Percentiles rank a stretch among this genome's conserved stretches.
phyloP scores from a whole-genome alignment of 2,329 filamentous ascomycete genomes.

The Sporothrix luriei region DNA sequence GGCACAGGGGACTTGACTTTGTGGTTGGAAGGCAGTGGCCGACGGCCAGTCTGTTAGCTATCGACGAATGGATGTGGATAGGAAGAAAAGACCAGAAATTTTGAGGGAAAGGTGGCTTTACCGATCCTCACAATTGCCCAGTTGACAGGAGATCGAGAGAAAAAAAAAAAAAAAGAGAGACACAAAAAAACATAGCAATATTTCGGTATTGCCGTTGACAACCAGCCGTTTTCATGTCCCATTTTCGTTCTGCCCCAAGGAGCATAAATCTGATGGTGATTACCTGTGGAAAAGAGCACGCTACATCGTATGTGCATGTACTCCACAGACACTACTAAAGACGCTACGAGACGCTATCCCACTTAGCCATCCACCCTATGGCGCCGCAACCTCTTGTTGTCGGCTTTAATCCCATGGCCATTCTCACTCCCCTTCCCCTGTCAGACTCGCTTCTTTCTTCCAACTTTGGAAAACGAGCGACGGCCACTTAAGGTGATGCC shows the following conservation, averaged over 20 bases:
- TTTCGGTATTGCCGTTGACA: background rate
- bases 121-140: conserved; percentile 3
- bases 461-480: conserved; percentile 1
- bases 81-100: background rate
- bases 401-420: no score
- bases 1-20: background rate
- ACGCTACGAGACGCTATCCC: conserved; percentile 7
- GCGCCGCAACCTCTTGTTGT: background rate
- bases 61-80: no score
- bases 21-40: background rate
- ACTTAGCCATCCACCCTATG: background rate
- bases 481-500: background rate
- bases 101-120: conserved; percentile 9
- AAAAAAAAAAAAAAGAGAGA: background rate
- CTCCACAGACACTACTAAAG: background rate
- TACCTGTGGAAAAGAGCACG: background rate
- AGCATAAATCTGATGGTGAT: conserved; percentile 12
- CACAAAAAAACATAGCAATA: background rate
- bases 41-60: no score
- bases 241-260: background rate
- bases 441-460: conserved; percentile 22
- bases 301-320: no score
- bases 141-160: conserved; percentile 6
- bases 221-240: background rate
- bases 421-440: background rate